Conservation (phyloP, 371 early-diverging fungal genomes). For the Lichtheimia corymbifera region DNA sequence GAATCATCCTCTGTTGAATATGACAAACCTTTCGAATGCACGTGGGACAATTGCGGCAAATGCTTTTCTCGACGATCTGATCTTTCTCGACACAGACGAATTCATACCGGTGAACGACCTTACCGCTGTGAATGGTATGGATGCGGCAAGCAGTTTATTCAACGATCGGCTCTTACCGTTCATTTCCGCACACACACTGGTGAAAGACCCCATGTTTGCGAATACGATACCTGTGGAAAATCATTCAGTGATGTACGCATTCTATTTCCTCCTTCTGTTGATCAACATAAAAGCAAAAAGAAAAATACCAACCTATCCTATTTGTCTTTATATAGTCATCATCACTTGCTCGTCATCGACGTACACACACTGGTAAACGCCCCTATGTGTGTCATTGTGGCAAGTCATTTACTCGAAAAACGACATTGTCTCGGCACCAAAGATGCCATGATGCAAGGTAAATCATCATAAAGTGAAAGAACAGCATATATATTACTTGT, state of each 20-base stretch:
- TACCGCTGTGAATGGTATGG: conserved; percentile 62
- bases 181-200: conserved; percentile 78
- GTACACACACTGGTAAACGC: conserved; percentile 53
- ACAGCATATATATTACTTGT: not conserved
- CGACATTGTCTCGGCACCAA: conserved; percentile 69
- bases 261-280: conserved; percentile 7
- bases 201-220: conserved; percentile 72
- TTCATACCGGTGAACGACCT: conserved; percentile 78
- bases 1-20: conserved; percentile 20
- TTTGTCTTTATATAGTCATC: conserved; percentile 32
- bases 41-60: conserved; percentile 69
- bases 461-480: not conserved
- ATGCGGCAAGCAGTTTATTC: conserved; percentile 75
- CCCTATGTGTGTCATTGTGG: conserved; percentile 58
- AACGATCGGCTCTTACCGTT: conserved; percentile 74
- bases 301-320: not conserved
- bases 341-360: conserved; percentile 50
- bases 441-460: conserved; percentile 41
- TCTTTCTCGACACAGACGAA: conserved; percentile 73
- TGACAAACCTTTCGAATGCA: conserved; percentile 66
- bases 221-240: conserved; percentile 64
- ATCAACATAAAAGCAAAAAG: not conserved
- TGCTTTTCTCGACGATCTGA: conserved; percentile 81
- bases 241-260: conserved; percentile 52
- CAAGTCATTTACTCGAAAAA: conserved; percentile 69